Percentiles rank a stretch among this genome's conserved stretches.
Conservation (phyloP, 257 asterid species). For the Catharanthus roseus region DNA sequence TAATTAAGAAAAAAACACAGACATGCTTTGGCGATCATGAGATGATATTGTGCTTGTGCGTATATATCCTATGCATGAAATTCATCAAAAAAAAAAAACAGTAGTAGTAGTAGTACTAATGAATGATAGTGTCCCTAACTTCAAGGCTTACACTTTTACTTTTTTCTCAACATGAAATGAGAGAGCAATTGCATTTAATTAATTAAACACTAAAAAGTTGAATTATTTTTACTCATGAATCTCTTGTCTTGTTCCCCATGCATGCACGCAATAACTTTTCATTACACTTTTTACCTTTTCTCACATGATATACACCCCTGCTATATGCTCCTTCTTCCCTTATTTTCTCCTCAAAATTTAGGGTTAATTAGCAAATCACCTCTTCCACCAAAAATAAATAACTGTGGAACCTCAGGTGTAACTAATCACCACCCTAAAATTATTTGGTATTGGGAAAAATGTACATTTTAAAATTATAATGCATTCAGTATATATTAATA, state of each 20-base stretch:
- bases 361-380: too few relatives aligned
- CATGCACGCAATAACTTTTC: constrained; percentile 18
- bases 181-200: background rate
- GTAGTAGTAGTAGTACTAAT: too few relatives aligned
- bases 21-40: too few relatives aligned
- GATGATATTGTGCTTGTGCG: too few relatives aligned
- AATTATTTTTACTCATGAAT: constrained; percentile 7
- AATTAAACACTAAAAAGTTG: background rate
- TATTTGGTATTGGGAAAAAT: too few relatives aligned
- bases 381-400: too few relatives aligned
- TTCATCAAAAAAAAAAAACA: constrained; percentile 15
- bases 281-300: constrained; percentile 21
- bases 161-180: constrained; percentile 4
- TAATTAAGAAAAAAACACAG: too few relatives aligned
- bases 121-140: constrained; percentile 19
- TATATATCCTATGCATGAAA: constrained; percentile 12
- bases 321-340: constrained; percentile 3
- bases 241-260: constrained; percentile 10
- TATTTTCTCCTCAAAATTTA: too few relatives aligned
- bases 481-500: too few relatives aligned
- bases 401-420: too few relatives aligned
- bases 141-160: constrained; percentile 11
- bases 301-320: constrained; percentile 23
- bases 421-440: too few relatives aligned
- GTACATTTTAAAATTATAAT: too few relatives aligned